Evolutionary conservation across 306 rosid species (phyloP), one percentile per base, ranked within the genome.

Genomic region (Vigna unguiculata): DNA sequence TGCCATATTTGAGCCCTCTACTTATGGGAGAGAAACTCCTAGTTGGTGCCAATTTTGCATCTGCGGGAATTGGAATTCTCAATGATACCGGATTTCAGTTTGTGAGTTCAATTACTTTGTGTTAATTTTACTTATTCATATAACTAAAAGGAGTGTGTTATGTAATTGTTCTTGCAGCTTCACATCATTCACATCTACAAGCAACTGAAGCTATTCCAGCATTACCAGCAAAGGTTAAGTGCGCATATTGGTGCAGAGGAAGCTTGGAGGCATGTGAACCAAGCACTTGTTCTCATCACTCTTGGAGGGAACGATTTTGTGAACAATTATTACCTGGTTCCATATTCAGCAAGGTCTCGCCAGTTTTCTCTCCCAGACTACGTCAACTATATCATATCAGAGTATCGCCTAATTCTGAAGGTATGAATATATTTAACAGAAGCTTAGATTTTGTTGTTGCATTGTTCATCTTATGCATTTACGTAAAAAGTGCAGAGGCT

Each of bases 251-350:
- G 98, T 52, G 62, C 9, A 2, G 89, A 85, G 16, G 81, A 74
- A 25, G 74, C 95, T 16, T 0, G 21, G 32, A 22, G 3, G 54
- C 83, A 82, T n/a, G 93, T 93, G 0, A 90, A 87, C 69, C 49
- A 55, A 34, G 93, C 89, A 20, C 83, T 93, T 0, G 67, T 81
- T 6, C 95, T 93, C 78, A 86, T 93, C 16, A 86, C 92, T 21
- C 89, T 93, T 5, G 98, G 98, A 15, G 98, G 98, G 61, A 93
- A 93, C 40, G 98, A 93, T 78, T 93, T 93, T 68, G 98, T 93
- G 4, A 93, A 93, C 87, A 93, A 93, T 78, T 93, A 91, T 80
- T 93, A 87, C 76, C 82, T 89, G 78, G 85, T 93, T 22, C 98
- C 98, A 1, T 89, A 45, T 82, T 93, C 98, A 16, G 85, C 93